phyloP scores from a whole-genome alignment of 257 asterid genomes.

The Nicotiana sylvestris region DNA sequence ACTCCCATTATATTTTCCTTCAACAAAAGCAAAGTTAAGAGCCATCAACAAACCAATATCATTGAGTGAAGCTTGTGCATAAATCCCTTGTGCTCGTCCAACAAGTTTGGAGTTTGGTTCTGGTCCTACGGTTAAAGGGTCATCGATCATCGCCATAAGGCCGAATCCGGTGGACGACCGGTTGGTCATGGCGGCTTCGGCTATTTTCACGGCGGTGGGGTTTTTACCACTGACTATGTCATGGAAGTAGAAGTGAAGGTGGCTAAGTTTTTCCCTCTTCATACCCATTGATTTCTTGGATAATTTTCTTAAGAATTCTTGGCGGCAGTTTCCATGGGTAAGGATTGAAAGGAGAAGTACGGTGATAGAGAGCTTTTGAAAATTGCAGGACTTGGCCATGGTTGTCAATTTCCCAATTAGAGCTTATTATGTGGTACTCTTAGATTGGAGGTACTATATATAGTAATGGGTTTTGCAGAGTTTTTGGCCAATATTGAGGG shows the following conservation, averaged over 20 bases:
- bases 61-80: slow-evolving; percentile 18
- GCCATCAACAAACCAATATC: slow-evolving; percentile 20
- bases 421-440: too few species aligned
- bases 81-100: slow-evolving; percentile 36
- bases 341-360: slow-evolving; percentile 6
- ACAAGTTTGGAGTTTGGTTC: slow-evolving; percentile 21
- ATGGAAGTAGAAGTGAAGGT: slow-evolving; percentile 39
- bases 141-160: slow-evolving; percentile 24
- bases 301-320: slow-evolving; percentile 29
- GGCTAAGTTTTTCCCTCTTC: slow-evolving; percentile 29
- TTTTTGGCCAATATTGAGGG: too few species aligned
- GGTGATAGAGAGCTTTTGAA: too few species aligned
- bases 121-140: slow-evolving; percentile 29
- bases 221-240: slow-evolving; percentile 25
- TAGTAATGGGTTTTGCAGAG: too few species aligned
- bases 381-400: too few species aligned
- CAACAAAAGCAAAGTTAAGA: slow-evolving; percentile 24
- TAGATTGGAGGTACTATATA: too few species aligned
- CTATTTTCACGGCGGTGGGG: slow-evolving; percentile 35
- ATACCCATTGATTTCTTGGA: slow-evolving; percentile 19
- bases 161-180: slow-evolving; percentile 22
- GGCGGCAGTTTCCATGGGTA: slow-evolving; percentile 20
- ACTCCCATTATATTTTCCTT: slow-evolving; percentile 38
- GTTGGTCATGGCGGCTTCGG: slow-evolving; percentile 24
- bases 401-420: too few species aligned